Evolutionary conservation across 805 yeast species (phyloP), one percentile per base, ranked within the genome.

Genomic region (Yamadazyma nakazawae): DNA sequence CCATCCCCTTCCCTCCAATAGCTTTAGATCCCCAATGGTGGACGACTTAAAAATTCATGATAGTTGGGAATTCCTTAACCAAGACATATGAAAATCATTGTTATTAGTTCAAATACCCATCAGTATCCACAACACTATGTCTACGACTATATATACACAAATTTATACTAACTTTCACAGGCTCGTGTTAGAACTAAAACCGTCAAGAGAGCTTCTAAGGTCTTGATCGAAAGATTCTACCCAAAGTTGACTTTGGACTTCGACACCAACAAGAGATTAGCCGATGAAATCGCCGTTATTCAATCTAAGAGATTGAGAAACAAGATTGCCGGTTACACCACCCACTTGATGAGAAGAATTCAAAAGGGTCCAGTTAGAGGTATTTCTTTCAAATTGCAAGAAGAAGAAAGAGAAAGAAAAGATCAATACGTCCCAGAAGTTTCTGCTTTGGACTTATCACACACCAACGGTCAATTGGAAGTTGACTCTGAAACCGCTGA

Each of bases 341-440:
- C 99, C 72, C 99, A 94, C 80, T 85, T 94, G 78, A 95, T 94
- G 99, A 94, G 89, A 85, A 91, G 99, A 84, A 94, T 94, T 74
- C 98, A 95, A 81, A 94, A 92, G 85, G 99, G 99, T 75, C 99
- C 99, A 82, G 99, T 94, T 68, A 91, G 98, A 85, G 99, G 99
- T 82, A 95, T 94, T 67, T 94, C 99, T 67, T 94, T 94, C 96
- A 95, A 95, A 80, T 88, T 94, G 73, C 99, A 94, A 85, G 99
- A 94, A 83, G 99, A 94, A 82, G 99, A 94, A 86, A 92, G 99
- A 85, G 99, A 94, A 84, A 88, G 99, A 82, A 94, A 95, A 82
- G 98, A 94, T 80, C 99, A 94, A 82, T 94, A 91, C 80, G 99
- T 95, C 70, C 99, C 99, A 80, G 98, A 91, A 76, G 96, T 91